Evolutionary conservation across 1,284 basidiomycete genomes (phyloP), one percentile per base, ranked within the genome.

Genomic region (Porphyrellus sp.): DNA sequence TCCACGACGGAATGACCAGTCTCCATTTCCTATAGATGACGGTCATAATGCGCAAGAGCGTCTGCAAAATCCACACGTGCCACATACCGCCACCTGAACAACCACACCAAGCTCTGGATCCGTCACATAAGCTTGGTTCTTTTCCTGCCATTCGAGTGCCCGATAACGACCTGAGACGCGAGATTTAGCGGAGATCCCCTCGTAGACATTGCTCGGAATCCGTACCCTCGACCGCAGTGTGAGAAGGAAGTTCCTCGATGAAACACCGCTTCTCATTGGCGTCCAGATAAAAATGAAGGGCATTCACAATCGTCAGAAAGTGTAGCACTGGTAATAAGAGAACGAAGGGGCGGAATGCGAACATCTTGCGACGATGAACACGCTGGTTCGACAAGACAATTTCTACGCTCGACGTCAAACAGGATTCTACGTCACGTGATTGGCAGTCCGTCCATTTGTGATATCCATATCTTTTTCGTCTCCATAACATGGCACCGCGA

Each of bases 161-260:
- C 83, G 83, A 70, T 97, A 98, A 67, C 93, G 89, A n/a, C 93
- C 93, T 96, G 60, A 5, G 56, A 45, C 20, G 34, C n/a, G 8
- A 16, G 13, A 45, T 31, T 68, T 43, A 56, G 35, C 38, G 30
- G 23, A 28, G 33, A 51, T 52, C 42, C 25, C 23, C 24, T 35
- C 24, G 2, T 30, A 23, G 1, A 23, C 15, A 21, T 46, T 45
- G 20, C 39, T 37, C 25, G 21, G 7, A 48, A 45, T 39, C 68
- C 79, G 49, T 60, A 90, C 95, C 96, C 74, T 98, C 93, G 16
- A 99, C 94, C 33, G 97, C 87, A 16, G 97, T 99, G 72, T 98
- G 91, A 15, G 86, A 87, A n/a, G 96, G 96, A 35, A 99, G 77
- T 72, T 99, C 97, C 71, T 99, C 97, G 58, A 98, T 82, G 74